phyloP scores from a whole-genome alignment of 2,329 filamentous ascomycete species.

The Ophiostoma piceae region DNA sequence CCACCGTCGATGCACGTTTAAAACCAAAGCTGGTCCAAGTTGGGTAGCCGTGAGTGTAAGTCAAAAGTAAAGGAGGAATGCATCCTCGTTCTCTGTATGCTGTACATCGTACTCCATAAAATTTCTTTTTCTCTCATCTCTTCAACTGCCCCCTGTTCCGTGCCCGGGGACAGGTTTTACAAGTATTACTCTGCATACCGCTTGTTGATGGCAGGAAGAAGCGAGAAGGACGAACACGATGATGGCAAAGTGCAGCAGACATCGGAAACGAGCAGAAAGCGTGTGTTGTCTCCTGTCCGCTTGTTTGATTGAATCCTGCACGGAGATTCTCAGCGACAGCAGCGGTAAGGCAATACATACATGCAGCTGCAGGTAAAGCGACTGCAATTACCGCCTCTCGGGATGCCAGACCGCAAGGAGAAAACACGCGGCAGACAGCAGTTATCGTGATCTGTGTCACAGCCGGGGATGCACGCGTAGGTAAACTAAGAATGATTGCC shows the following conservation, averaged over 20 bases:
- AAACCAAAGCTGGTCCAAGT: not conserved
- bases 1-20: slow-evolving; percentile 6
- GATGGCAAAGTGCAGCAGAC: not conserved
- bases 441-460: not conserved
- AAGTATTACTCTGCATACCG: slow-evolving; percentile 12
- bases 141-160: not conserved
- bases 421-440: not conserved
- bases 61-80: not conserved
- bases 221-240: slow-evolving; percentile 3
- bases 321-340: not conserved
- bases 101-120: not conserved
- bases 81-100: not conserved
- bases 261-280: not conserved
- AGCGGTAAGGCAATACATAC: slow-evolving; percentile 1
- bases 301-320: not conserved
- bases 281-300: not conserved
- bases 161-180: not conserved
- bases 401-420: not conserved
- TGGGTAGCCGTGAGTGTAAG: not conserved
- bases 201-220: slow-evolving; percentile 14
- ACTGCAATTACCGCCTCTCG: not conserved
- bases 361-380: not conserved
- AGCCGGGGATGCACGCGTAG: not conserved
- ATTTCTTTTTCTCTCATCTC: not conserved
- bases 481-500: not conserved